phyloP scores from a whole-genome alignment of 306 rosid genomes.

The Dalbergia cultrata region DNA sequence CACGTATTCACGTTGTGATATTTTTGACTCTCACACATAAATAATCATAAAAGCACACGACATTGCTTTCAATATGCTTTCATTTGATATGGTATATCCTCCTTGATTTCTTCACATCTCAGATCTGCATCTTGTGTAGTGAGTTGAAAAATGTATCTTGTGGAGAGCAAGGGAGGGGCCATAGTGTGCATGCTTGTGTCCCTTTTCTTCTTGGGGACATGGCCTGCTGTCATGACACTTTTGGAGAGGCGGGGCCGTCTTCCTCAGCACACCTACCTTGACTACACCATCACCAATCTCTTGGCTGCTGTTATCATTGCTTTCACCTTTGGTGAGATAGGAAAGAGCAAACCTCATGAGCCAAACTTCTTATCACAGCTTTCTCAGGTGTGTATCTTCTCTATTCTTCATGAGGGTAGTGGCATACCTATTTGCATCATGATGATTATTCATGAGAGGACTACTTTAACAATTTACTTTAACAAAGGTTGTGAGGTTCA shows the following conservation, averaged over 20 bases:
- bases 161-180: slow-evolving; percentile 91
- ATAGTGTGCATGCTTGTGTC: slow-evolving; percentile 85
- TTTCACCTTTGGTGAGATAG: slow-evolving; percentile 82
- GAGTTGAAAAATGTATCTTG: slow-evolving; percentile 69
- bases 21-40: neutral
- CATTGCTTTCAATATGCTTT: too few relatives aligned
- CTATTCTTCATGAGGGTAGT: neutral
- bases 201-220: slow-evolving; percentile 80
- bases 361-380: slow-evolving; percentile 82
- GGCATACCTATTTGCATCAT: too few relatives aligned
- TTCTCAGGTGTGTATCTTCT: slow-evolving; percentile 59
- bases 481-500: neutral
- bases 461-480: neutral
- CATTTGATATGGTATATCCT: neutral
- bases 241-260: slow-evolving; percentile 89
- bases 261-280: slow-evolving; percentile 97
- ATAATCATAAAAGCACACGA: neutral
- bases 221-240: slow-evolving; percentile 88
- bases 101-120: slow-evolving; percentile 20
- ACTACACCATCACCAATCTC: slow-evolving; percentile 81
- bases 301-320: slow-evolving; percentile 90
- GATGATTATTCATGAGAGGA: too few relatives aligned
- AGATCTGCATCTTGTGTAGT: slow-evolving; percentile 33
- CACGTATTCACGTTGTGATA: neutral
- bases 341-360: slow-evolving; percentile 41